A percentile compares a stretch with the other conserved stretches of the same genome.
Conservation (phyloP, 2,329 filamentous ascomycete genomes). For the Coniosporium tulheliwenetii region DNA sequence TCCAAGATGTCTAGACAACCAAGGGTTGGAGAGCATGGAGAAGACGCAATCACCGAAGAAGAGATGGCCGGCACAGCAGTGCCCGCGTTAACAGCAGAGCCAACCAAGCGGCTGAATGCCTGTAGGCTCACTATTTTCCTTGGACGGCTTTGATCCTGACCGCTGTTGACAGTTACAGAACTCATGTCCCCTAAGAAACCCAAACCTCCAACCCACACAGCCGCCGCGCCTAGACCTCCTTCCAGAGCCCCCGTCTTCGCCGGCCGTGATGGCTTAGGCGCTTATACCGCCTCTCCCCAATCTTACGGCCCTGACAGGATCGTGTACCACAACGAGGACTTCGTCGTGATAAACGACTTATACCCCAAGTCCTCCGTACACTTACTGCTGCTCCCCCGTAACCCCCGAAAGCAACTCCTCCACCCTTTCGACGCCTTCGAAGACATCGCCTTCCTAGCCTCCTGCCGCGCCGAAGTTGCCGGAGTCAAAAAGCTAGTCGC, state of each 20-base stretch:
- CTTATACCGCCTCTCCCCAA: slow-evolving; percentile 50
- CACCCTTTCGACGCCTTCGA: slow-evolving; percentile 70
- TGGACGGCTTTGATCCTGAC: slow-evolving; percentile 8
- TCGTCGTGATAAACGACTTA: slow-evolving; percentile 64
- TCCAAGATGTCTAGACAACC: too few species aligned
- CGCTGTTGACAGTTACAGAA: slow-evolving; percentile 24
- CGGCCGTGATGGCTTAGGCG: slow-evolving; percentile 44
- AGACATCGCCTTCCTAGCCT: slow-evolving; percentile 50
- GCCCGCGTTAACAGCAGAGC: slow-evolving; percentile 1
- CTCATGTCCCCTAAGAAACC: slow-evolving; percentile 27
- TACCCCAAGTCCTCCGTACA: slow-evolving; percentile 81
- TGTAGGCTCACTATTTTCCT: slow-evolving; percentile 8
- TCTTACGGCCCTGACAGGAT: slow-evolving; percentile 43
- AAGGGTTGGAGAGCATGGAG: not conserved
- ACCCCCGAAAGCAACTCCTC: slow-evolving; percentile 38
- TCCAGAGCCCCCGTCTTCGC: slow-evolving; percentile 20
- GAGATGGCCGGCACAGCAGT: slow-evolving; percentile 23
- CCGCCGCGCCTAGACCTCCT: slow-evolving; percentile 6
- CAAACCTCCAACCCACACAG: slow-evolving; percentile 10
- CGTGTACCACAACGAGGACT: slow-evolving; percentile 50
- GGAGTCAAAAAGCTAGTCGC: slow-evolving; percentile 52
- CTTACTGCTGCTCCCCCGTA: slow-evolving; percentile 72
- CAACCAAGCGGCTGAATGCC: slow-evolving; percentile 19
- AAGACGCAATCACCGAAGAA: slow-evolving; percentile 28
- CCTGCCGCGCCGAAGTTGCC: slow-evolving; percentile 44